phyloP scores from a whole-genome alignment of 805 yeast genomes.

The Wilhelminamyces savonicus region DNA sequence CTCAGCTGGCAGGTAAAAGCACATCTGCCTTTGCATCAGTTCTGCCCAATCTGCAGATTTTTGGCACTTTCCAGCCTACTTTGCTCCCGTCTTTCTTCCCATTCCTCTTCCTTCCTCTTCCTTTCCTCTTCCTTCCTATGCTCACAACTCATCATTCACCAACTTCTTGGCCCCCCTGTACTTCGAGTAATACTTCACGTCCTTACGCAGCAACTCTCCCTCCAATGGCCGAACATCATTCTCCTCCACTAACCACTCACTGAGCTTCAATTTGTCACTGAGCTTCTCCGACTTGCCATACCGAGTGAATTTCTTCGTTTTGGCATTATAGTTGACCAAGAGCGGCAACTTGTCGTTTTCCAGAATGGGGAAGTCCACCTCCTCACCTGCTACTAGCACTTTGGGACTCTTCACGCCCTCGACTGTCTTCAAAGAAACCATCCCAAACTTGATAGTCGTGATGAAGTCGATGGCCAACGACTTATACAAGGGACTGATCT shows the following conservation, averaged over 20 bases:
- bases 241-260: conserved; percentile 26
- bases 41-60: no score
- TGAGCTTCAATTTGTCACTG: conserved; percentile 22
- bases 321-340: conserved; percentile 18
- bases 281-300: conserved; percentile 19
- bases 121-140: no score
- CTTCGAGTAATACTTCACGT: conserved; percentile 18
- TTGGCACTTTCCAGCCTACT: no score
- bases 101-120: no score
- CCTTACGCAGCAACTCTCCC: conserved; percentile 32
- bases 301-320: conserved; percentile 10
- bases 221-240: conserved; percentile 33
- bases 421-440: conserved; percentile 23
- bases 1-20: no score
- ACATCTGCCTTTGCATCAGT: no score
- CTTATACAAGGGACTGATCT: conserved; percentile 51
- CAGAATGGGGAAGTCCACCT: conserved; percentile 12
- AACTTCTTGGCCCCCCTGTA: conserved; percentile 23
- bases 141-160: conserved; percentile 24
- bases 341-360: conserved; percentile 19
- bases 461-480: conserved; percentile 67
- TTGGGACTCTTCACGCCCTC: conserved; percentile 8
- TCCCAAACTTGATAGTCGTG: conserved; percentile 43
- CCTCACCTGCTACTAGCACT: conserved; percentile 13
- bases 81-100: no score